Conservation (phyloP, 2,329 filamentous ascomycete genomes). For the Leptoxyphium fumago region DNA sequence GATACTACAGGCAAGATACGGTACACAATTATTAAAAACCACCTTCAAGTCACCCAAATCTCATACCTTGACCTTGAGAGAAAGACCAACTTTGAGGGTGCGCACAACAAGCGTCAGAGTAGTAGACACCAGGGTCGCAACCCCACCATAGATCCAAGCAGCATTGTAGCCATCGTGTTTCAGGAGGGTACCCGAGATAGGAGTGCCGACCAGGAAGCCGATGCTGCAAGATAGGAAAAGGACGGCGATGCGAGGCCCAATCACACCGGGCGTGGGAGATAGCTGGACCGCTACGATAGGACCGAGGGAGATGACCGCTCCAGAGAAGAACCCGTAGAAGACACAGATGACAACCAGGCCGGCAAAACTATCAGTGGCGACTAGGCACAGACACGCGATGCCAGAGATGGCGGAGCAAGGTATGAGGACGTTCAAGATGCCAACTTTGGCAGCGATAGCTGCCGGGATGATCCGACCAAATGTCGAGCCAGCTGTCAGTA, state of each 20-base stretch:
- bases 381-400: slow-evolving; percentile 1
- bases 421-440: slow-evolving; percentile 3
- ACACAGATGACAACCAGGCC: slow-evolving; percentile 13
- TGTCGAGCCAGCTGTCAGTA: slow-evolving; percentile 5
- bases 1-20: too few species aligned
- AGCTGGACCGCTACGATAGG: too few species aligned
- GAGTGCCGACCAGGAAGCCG: slow-evolving; percentile 41
- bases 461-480: slow-evolving; percentile 2
- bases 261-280: too few species aligned
- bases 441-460: neutral
- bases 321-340: slow-evolving; percentile 22
- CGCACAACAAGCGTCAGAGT: too few species aligned
- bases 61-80: too few species aligned
- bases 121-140: slow-evolving; percentile 6
- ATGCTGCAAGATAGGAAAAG: slow-evolving; percentile 34
- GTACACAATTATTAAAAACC: too few species aligned
- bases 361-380: neutral
- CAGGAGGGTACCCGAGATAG: slow-evolving; percentile 41
- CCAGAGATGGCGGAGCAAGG: slow-evolving; percentile 1
- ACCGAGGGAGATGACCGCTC: neutral
- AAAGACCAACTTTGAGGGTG: too few species aligned
- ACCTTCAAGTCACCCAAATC: too few species aligned
- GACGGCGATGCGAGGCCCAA: too few species aligned
- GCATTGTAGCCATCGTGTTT: slow-evolving; percentile 27
- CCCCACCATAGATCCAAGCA: slow-evolving; percentile 31